phyloP scores from a whole-genome alignment of 352 stramenopile genomes.

The Pythium guiyangense region DNA sequence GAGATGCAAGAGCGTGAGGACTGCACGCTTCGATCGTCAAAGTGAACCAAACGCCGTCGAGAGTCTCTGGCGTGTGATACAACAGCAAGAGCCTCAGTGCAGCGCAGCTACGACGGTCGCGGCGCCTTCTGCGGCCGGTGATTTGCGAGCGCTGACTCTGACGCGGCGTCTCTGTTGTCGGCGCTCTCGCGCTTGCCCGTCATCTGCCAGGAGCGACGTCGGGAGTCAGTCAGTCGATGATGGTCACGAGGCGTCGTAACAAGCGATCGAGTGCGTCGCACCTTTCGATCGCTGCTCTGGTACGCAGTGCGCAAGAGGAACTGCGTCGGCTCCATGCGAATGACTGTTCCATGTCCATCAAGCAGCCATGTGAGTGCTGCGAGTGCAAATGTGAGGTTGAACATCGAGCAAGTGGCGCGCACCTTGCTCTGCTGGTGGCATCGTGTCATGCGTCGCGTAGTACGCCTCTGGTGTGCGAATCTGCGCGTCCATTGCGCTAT shows the following conservation, averaged over 20 bases:
- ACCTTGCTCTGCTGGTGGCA: slow-evolving; percentile 60
- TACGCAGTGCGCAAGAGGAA: slow-evolving; percentile 39
- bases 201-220: neutral
- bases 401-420: neutral
- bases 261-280: slow-evolving; percentile 14
- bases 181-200: slow-evolving; percentile 25
- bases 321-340: slow-evolving; percentile 37
- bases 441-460: slow-evolving; percentile 63
- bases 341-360: slow-evolving; percentile 28
- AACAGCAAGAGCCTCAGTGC: neutral
- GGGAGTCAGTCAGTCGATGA: neutral
- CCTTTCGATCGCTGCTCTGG: slow-evolving; percentile 56
- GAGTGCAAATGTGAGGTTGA: neutral
- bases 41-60: too few relatives aligned
- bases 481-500: slow-evolving; percentile 14
- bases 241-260: neutral
- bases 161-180: neutral
- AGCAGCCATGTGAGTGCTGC: neutral
- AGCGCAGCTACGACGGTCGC: slow-evolving; percentile 2
- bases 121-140: slow-evolving; percentile 25
- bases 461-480: slow-evolving; percentile 55
- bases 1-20: neutral
- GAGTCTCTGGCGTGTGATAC: too few relatives aligned
- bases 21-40: too few relatives aligned
- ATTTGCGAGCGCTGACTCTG: slow-evolving; percentile 5